Conservation (phyloP, 768 basidiomycete genomes). For the Xerocomellus dryophilus region DNA sequence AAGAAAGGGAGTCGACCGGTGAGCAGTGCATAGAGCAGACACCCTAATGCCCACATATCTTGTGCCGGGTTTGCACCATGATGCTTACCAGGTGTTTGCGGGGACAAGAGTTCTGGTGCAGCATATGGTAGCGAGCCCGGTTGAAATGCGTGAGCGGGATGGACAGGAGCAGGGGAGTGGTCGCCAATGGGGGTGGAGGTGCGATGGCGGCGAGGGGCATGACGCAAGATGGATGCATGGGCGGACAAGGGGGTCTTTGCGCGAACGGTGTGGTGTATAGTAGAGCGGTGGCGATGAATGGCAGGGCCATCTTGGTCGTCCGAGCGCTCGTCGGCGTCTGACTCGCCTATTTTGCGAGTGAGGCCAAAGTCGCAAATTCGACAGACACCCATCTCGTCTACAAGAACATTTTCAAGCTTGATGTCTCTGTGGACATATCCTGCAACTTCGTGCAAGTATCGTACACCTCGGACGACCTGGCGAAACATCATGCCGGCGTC, state of each 20-base stretch:
- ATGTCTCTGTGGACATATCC: slow-evolving; percentile 88
- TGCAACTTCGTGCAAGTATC: slow-evolving; percentile 77
- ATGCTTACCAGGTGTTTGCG: slow-evolving; percentile 43
- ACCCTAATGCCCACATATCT: slow-evolving; percentile 95
- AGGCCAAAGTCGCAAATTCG: slow-evolving; percentile 85
- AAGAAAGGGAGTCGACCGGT: slow-evolving; percentile 82
- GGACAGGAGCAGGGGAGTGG: slow-evolving; percentile 25
- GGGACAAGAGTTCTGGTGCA: slow-evolving; percentile 79
- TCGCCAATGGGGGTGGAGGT: slow-evolving; percentile 42
- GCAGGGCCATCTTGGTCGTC: slow-evolving; percentile 7
- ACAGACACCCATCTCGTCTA: slow-evolving; percentile 86
- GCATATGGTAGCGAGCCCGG: slow-evolving; percentile 91
- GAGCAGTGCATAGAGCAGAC: slow-evolving; percentile 82
- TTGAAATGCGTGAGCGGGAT: slow-evolving; percentile 46
- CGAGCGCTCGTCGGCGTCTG: slow-evolving; percentile 35
- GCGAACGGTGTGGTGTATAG: slow-evolving; percentile 27
- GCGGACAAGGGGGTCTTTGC: slow-evolving; percentile 18
- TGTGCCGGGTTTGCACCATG: slow-evolving; percentile 59
- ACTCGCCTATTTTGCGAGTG: slow-evolving; percentile 60
- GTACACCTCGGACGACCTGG: slow-evolving; percentile 78
- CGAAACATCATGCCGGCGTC: slow-evolving; percentile 83
- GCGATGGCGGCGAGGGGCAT: slow-evolving; percentile 47
- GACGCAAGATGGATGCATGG: slow-evolving; percentile 23
- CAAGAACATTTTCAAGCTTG: slow-evolving; percentile 95
- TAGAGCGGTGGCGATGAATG: slow-evolving; percentile 26